Conservation (phyloP, 208 protist species). For the Sergeia podlipaevii region DNA sequence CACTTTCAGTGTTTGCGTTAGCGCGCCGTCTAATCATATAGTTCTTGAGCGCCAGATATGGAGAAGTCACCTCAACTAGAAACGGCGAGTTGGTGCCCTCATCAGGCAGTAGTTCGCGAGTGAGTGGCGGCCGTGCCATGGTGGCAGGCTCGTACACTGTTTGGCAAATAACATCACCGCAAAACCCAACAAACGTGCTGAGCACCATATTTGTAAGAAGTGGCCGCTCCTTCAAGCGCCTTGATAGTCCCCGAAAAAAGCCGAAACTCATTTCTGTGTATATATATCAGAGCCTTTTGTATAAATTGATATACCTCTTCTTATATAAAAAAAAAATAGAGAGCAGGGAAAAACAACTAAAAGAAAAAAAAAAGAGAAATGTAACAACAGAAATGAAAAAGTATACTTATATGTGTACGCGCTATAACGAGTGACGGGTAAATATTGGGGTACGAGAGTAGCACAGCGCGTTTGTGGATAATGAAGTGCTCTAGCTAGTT, state of each 20-base stretch:
- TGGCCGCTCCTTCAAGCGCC: constrained; percentile 40
- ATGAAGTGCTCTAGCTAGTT: too few species aligned
- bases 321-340: constrained; percentile 7
- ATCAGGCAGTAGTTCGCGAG: constrained; percentile 24
- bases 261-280: background rate
- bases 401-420: too few species aligned
- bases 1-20: background rate
- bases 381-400: too few species aligned
- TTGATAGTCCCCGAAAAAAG: constrained; percentile 5
- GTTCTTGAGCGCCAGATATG: constrained; percentile 11
- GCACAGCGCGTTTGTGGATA: too few species aligned
- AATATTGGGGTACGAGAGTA: too few species aligned
- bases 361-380: background rate
- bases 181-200: constrained; percentile 58
- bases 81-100: constrained; percentile 32
- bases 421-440: too few species aligned
- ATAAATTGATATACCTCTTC: constrained; percentile 8
- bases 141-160: constrained; percentile 52
- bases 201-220: constrained; percentile 53
- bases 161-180: constrained; percentile 67
- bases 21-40: background rate
- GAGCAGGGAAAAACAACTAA: constrained; percentile 3
- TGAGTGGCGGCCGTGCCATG: constrained; percentile 24
- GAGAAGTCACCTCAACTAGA: constrained; percentile 36
- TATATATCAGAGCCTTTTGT: background rate